Base-by-base conservation (phyloP, 192 early-diverging fungal genomes). In the Backusella psychrophila region DNA sequence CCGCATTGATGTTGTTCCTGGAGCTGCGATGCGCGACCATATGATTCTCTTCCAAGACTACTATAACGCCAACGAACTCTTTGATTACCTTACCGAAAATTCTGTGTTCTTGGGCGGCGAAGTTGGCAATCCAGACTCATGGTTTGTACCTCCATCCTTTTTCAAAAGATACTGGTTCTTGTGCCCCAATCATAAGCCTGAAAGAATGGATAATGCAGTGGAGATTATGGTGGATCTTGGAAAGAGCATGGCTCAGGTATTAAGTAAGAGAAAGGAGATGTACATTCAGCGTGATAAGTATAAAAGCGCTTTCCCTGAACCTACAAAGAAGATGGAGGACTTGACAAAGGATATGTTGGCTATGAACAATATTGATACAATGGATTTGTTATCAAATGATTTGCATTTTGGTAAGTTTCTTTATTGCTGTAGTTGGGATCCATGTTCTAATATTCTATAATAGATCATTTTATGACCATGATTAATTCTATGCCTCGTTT, bases 61-160 rank as follows among this genome's bases (percentile, higher is more conserved):
- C 38, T 80, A 80, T 74, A 69, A 80, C 38, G 74, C 78, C 6
- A 75, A 80, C 19, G 74, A 80, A 41, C 39, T 80, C 33, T 80
- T 80, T 33, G 66, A 75, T 23, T 21, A 63, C n/a, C 33, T 71
- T 41, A 68, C 9, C 5, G 12, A 80, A 49, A 42, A 49, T 34
- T 59, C 73, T 19, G 39, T 69, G 4, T 80, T 80, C 42, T 33
- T 80, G 35, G 78, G 78, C 21, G 78, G 78, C 3, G 74, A 80
- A 19, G 77, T 80, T 21, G 78, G 68, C 3, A 75, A 80, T 71
- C 73, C 78, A 29, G 74, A 80, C 29, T 72, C 74, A 14, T 80
- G 78, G 78, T 74, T 72, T 70, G 78, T 75, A 15, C 74, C 78
- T 17, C 78, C 78, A 23, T n/a, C 44, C 1, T 80, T 80, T 41